Base-by-base conservation (phyloP, 805 yeast genomes). In the Schizosaccharomyces lindneri region DNA sequence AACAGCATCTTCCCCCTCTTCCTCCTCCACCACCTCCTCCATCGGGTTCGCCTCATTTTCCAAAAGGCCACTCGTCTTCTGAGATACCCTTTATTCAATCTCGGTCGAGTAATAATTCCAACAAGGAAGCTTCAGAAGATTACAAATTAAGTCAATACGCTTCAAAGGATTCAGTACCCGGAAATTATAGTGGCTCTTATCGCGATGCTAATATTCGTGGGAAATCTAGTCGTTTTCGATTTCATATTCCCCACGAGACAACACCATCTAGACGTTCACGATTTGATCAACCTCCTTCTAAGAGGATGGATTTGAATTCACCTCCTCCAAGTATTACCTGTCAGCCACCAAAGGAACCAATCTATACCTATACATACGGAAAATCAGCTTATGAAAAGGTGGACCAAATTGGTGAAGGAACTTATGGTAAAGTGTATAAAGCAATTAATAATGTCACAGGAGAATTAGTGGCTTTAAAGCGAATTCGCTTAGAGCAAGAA, bases 331-430 rank as follows among this genome's bases (percentile, higher is more conserved):
- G 36, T 15, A 21, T 29, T 51, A 21, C 36, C 15, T 17, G 31
- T 51, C 15, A 11, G 21, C 51, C 51, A 19, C 51, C 59, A 21
- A 21, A 21, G 17, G 59, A 19, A 21, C 59, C 41, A 13, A 57
- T 41, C 21, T 29, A 21, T 36, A 36, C 60, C 21, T 41, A 21
- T 57, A 13, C 43, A 9, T 21, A 41, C 5, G 29, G 46, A 59
- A 24, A 46, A 63, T 76, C 76, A 13, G 69, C 79, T 1, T 87
- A 84, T 70, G 83, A 83, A 65, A 75, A 89, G 62, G 80, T 86
- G 0, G 77, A 80, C 51, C 97, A 93, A 69, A 97, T 93, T 4
- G 98, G 98, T n/a, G 97, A 93, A 72, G 98, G 98, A 9, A 93
- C 97, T 0, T 93, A 93, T 70, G 98, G 98, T 21, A 88, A 87